Base-by-base conservation (phyloP, 768 basidiomycete genomes). In the Chlorophyllum brunneum region DNA sequence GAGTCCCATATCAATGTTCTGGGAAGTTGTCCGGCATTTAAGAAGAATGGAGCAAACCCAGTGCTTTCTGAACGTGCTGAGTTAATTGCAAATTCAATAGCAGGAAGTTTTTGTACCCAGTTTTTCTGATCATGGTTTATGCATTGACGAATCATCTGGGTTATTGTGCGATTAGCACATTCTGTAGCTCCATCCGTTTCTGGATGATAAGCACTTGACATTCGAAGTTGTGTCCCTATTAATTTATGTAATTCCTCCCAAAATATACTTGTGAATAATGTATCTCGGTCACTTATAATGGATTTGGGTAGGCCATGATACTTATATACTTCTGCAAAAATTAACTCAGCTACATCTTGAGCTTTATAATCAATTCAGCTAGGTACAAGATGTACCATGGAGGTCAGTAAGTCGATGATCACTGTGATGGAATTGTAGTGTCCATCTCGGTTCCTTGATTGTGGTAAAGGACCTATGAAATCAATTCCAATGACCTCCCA, bases 101-200 rank as follows among this genome's bases (percentile, higher is more conserved):
- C 56, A 4, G 68, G 69, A 18, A 71, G 34, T 27, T 58, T 61
- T 0, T 5, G 29, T 5, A 62, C 66, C 69, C 67, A 71, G 51
- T 70, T 69, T 26, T 51, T 61, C 50, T 72, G 71, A 16, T 65
- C 61, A 0, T 58, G 48, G 0, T 18, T 29, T 0, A 74, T 58
- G 33, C 64, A 59, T 37, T 62, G 55, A 4, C 56, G 11, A 0
- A 64, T 16, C 60, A 64, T 61, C 27, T 64, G 61, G 1, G 37
- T 51, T 11, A 62, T 48, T 1, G 59, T 64, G 15, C 54, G 30
- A 24, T 64, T 64, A 1, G 59, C 58, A 4, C 48, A 9, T 44
- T 59, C 58, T 6, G 54, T 56, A 1, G 49, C 40, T 1, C 58
- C 55, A 51, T 59, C 58, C 0, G 55, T 46, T 44, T 59, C 30